These are phyloP conservation scores for Claviceps sorghi DNA, from an alignment of 2,329 filamentous ascomycete species.

Conservation along the genomic window DNA sequence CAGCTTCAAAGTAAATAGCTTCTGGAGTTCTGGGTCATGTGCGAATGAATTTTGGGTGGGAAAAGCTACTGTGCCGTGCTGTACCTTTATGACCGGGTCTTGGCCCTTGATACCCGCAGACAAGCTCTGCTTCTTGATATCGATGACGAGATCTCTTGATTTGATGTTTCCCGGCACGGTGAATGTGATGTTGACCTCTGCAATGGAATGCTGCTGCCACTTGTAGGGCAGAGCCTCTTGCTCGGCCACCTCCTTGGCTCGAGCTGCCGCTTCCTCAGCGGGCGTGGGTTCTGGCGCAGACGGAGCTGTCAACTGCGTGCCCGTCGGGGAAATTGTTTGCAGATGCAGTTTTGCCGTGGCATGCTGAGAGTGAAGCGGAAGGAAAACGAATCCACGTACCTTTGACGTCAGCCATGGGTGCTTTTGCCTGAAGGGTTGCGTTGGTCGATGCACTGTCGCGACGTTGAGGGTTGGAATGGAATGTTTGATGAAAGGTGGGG, in stretches of 20 bases:
- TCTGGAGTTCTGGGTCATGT: neutral
- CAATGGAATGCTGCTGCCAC: constrained; percentile 91
- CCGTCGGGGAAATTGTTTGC: too few species aligned
- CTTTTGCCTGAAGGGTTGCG: neutral
- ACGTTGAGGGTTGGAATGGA: neutral
- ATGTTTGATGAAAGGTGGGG: neutral
- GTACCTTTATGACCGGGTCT: constrained; percentile 65
- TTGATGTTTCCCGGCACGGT: constrained; percentile 71
- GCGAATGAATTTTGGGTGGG: neutral
- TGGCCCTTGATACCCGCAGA: constrained; percentile 79
- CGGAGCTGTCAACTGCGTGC: constrained; percentile 1
- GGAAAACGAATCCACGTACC: neutral
- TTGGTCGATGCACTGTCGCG: neutral
- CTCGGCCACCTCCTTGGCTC: constrained; percentile 66
- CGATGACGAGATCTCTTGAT: constrained; percentile 67
- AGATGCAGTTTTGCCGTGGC: neutral
- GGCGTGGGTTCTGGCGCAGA: constrained; percentile 33
- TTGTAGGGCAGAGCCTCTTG: constrained; percentile 90
- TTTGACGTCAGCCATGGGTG: constrained; percentile 3
- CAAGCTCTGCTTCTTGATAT: constrained; percentile 65
- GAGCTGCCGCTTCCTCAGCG: constrained; percentile 42
- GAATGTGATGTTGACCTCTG: constrained; percentile 69
- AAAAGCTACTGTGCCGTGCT: constrained; percentile 23
- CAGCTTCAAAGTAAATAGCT: constrained; percentile 1
- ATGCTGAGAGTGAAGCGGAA: neutral